Conservation (phyloP, 2,329 filamentous ascomycete genomes). For the Claviceps monticola region DNA sequence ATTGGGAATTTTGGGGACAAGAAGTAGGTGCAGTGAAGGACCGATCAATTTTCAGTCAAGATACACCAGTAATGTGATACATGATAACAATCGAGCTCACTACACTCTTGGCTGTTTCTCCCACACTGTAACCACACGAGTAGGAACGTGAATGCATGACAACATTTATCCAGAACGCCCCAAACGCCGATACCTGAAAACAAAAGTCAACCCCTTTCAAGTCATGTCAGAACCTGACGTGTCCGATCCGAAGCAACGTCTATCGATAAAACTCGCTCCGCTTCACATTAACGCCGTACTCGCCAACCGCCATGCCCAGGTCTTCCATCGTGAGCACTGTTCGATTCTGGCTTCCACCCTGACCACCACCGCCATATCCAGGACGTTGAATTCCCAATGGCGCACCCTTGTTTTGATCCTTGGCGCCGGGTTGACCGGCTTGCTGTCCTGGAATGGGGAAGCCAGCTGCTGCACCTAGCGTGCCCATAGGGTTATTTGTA, state of each 20-base stretch:
- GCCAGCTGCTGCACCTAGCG: conserved; percentile 60
- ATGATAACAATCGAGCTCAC: neutral
- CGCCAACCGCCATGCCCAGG: conserved; percentile 90
- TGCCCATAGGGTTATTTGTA: conserved; percentile 83
- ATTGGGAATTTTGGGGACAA: conserved; percentile 42
- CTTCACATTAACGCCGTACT: conserved; percentile 97
- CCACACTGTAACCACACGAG: neutral
- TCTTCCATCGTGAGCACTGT: conserved; percentile 98
- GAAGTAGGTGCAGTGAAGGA: conserved; percentile 13
- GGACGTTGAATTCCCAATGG: conserved; percentile 62
- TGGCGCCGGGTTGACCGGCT: conserved; percentile 39
- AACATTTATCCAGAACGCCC: neutral
- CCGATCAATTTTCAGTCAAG: neutral
- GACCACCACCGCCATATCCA: conserved; percentile 76
- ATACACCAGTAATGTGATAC: neutral
- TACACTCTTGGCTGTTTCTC: neutral
- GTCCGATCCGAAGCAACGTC: neutral
- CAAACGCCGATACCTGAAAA: neutral
- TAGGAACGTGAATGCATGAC: neutral
- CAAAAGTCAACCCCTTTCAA: neutral
- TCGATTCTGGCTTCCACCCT: conserved; percentile 75
- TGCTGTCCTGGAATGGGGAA: conserved; percentile 52
- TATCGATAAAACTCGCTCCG: conserved; percentile 90
- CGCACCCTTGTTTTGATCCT: conserved; percentile 42
- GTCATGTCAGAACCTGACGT: neutral